phyloP scores from a whole-genome alignment of 2,329 filamentous ascomycete species.

The Amauroascus niger region DNA sequence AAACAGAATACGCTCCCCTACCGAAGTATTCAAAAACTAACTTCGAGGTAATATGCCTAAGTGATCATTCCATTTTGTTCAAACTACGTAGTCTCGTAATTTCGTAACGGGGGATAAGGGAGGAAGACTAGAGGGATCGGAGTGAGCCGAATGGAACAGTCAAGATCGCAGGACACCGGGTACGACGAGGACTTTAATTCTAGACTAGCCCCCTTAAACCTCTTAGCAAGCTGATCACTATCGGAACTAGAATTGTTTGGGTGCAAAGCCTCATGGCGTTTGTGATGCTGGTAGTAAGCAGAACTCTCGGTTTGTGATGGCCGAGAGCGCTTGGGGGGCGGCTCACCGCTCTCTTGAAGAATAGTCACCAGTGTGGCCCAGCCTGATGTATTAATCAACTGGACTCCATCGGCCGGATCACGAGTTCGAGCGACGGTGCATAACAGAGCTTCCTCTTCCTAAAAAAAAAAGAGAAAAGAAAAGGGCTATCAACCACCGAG shows the following conservation, averaged over 20 bases:
- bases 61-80: neutral
- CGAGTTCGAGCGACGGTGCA: constrained; percentile 75
- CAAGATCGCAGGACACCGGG: neutral
- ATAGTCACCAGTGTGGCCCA: constrained; percentile 93
- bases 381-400: constrained; percentile 75
- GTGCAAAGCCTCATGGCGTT: neutral
- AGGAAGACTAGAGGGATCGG: too few relatives aligned
- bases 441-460: constrained; percentile 85
- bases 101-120: neutral
- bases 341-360: constrained; percentile 94
- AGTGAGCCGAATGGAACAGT: neutral
- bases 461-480: too few relatives aligned
- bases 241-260: constrained; percentile 29
- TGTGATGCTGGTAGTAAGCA: constrained; percentile 21
- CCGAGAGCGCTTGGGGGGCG: constrained; percentile 63
- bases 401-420: constrained; percentile 68
- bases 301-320: constrained; percentile 33
- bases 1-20: neutral
- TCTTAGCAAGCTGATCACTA: constrained; percentile 54
- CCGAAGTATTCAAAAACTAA: neutral
- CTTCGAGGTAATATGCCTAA: neutral
- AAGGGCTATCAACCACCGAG: neutral
- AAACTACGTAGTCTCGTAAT: neutral
- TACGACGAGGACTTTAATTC: constrained; percentile 24
- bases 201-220: constrained; percentile 54